Evolutionary conservation across 2,329 filamentous ascomycete genomes (phyloP), one percentile per base, ranked within the genome.

Genomic region (Spiromastix sp.): DNA sequence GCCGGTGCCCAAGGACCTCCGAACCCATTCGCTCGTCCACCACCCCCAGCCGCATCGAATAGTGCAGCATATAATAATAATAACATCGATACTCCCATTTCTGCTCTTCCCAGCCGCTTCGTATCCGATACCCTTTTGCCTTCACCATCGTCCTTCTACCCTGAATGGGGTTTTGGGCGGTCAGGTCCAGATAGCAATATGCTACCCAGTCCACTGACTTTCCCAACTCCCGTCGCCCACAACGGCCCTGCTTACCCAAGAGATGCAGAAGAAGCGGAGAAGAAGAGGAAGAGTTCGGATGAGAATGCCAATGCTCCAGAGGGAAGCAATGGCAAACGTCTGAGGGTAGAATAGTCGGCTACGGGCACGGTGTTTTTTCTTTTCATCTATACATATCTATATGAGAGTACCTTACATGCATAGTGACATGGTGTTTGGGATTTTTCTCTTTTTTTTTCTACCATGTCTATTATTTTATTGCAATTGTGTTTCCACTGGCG

Each of bases 21-120:
- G 2, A 98, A 98, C 56, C 91, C 91, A 0, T 98, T 96, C 57
- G 91, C 91, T 5, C 74, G 89, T 27, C 91, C 89, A 1, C 74
- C 79, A 17, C 85, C 83, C 4, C 84, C 86, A n/a, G 47, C 49
- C 25, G 43, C 53, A 7, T 51, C 66, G 25, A 57, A 59, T 32
- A 63, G 63, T 29, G 54, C 54, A 21, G 60, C 64, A n/a, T 62
- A 66, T 21, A 52, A 53, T 32, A 55, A 41, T 36, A 57, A 47
- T 37, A 61, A 61, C 34, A 63, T 64, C 30, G 64, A 91, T 52
- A 91, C 91, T 0, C 91, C 91, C 0, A 86, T 93, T n/a, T 95
- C 87, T 2, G 87, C 89, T 3, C 68, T 98, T 8, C 91, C 91
- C 0, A 93, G 85, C 33, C 77, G 89, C 26, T 95, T 96, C 57